Conservation (phyloP, 2,329 filamentous ascomycete genomes). For the Paracamarosporium sp. region DNA sequence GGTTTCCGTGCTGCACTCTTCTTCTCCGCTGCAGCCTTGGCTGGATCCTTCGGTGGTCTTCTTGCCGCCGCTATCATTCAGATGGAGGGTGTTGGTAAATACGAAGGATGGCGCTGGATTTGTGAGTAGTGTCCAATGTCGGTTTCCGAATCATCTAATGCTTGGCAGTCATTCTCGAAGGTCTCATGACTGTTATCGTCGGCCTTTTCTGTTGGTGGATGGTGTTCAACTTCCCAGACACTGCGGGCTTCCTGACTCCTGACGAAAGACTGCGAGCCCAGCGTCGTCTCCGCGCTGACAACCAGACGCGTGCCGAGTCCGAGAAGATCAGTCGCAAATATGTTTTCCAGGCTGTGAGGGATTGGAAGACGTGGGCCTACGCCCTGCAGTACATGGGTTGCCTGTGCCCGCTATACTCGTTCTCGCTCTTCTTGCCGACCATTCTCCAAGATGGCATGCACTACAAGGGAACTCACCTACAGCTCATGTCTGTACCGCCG, state of each 20-base stretch:
- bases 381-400: constrained; percentile 71
- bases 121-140: constrained; percentile 24
- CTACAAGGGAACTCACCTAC: constrained; percentile 67
- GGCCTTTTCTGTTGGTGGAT: constrained; percentile 59
- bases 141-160: constrained; percentile 16
- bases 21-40: constrained; percentile 64
- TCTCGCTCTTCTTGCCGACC: constrained; percentile 55
- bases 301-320: constrained; percentile 70
- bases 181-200: constrained; percentile 45
- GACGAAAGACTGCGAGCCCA: constrained; percentile 64
- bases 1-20: constrained; percentile 64
- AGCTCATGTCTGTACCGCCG: constrained; percentile 77
- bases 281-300: constrained; percentile 69
- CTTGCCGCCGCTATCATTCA: constrained; percentile 66
- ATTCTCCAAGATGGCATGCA: constrained; percentile 51
- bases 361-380: constrained; percentile 59
- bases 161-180: constrained; percentile 41
- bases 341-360: constrained; percentile 53
- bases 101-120: constrained; percentile 49
- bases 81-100: constrained; percentile 62
- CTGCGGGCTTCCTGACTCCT: constrained; percentile 63
- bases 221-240: constrained; percentile 69
- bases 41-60: constrained; percentile 67
- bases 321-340: constrained; percentile 41
- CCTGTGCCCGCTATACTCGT: constrained; percentile 50